Percentiles rank a stretch among this genome's conserved stretches.
Evolutionary conservation across 106 monocot genomes (phyloP).

Genomic region (Dendrobium catenatum): DNA sequence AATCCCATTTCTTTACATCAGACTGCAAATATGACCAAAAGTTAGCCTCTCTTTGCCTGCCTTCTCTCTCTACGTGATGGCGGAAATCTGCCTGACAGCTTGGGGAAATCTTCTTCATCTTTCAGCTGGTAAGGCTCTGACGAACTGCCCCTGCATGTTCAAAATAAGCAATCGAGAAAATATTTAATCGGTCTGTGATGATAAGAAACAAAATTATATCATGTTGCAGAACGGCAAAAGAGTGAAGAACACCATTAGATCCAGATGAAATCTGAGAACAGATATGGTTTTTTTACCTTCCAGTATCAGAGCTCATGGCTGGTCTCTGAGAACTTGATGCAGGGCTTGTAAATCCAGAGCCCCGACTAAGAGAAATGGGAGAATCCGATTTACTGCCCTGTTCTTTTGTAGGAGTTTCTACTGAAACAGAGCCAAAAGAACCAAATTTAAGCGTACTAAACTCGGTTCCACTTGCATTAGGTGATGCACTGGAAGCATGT

Average conservation of each 20-base stretch:
- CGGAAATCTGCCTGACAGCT: conserved; percentile 19
- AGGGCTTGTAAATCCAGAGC: conserved; percentile 2
- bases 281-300: conserved; percentile 22
- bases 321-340: conserved; percentile 16
- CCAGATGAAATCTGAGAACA: not conserved
- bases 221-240: not conserved
- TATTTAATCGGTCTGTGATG: not conserved
- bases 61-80: not conserved
- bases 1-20: not conserved
- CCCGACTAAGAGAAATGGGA: conserved; percentile 11
- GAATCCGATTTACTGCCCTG: not conserved
- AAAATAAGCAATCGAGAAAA: not conserved
- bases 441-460: conserved; percentile 39
- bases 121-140: conserved; percentile 31
- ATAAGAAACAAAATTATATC: not conserved
- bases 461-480: conserved; percentile 21
- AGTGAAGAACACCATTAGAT: not conserved
- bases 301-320: not conserved
- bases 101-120: conserved; percentile 51
- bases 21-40: not conserved
- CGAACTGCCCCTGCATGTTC: conserved; percentile 15
- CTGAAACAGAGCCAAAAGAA: conserved; percentile 25
- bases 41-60: not conserved
- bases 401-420: conserved; percentile 13
- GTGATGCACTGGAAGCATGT: conserved; percentile 10